These are phyloP conservation scores for Phytophthora hibernalis DNA, from an alignment of 352 stramenopile species.

Conservation along the genomic window DNA sequence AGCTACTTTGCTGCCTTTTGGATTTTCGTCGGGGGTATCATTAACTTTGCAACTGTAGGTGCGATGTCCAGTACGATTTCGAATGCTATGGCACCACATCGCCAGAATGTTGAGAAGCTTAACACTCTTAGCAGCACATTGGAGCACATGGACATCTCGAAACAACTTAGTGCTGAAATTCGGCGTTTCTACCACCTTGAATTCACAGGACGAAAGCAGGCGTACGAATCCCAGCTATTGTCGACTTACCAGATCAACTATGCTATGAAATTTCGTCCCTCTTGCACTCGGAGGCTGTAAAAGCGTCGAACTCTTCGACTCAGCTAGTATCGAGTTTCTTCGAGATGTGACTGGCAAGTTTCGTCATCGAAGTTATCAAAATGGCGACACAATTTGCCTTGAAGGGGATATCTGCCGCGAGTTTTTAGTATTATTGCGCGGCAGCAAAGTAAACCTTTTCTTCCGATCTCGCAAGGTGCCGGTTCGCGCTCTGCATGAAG, in stretches of 20 bases:
- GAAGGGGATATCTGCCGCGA: conserved; percentile 77
- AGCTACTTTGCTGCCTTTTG: conserved; percentile 76
- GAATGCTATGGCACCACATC: conserved; percentile 65
- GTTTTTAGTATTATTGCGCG: conserved; percentile 70
- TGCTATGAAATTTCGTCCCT: conserved; percentile 80
- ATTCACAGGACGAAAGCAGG: conserved; percentile 61
- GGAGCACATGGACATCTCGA: conserved; percentile 61
- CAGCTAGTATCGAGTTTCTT: conserved; percentile 67
- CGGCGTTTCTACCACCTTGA: conserved; percentile 79
- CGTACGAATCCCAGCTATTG: conserved; percentile 78
- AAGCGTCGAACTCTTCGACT: conserved; percentile 67
- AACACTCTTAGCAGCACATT: conserved; percentile 73
- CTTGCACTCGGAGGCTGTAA: conserved; percentile 67
- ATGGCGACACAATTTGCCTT: conserved; percentile 71
- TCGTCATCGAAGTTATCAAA: conserved; percentile 72
- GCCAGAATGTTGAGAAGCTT: conserved; percentile 74
- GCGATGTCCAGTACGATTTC: conserved; percentile 85
- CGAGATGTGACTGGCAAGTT: conserved; percentile 87
- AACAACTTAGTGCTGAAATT: conserved; percentile 64
- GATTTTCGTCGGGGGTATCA: conserved; percentile 77
- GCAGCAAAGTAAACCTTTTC: conserved; percentile 73
- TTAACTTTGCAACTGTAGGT: conserved; percentile 83
- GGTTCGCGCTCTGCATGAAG: conserved; percentile 62
- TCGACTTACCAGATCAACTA: conserved; percentile 72
- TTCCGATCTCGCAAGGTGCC: conserved; percentile 53